Conservation (phyloP, 23 red algal genomes). For the Porphyridium purpureum region DNA sequence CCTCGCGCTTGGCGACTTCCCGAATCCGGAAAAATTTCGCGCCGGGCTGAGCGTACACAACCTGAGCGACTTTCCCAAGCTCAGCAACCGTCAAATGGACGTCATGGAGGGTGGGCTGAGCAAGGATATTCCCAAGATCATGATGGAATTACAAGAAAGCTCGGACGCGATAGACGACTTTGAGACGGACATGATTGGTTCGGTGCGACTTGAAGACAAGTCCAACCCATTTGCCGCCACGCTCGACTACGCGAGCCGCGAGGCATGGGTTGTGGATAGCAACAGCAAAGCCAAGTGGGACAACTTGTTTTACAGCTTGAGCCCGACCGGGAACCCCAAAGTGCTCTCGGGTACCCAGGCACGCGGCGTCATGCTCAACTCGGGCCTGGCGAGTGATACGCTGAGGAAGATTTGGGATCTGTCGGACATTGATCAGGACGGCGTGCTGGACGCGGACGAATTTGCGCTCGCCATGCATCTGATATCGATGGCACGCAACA, state of each 20-base stretch:
- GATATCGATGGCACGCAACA: conserved; percentile 25
- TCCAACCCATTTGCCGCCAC: conserved; percentile 37
- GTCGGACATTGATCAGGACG: conserved; percentile 57
- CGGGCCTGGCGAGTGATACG: conserved; percentile 22
- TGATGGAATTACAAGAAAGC: conserved; percentile 17
- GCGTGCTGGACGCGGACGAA: conserved; percentile 65
- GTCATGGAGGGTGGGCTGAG: conserved; percentile 35
- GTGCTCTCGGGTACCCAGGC: conserved; percentile 13
- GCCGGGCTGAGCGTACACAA: conserved; percentile 12
- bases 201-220: not conserved
- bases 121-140: conserved; percentile 33
- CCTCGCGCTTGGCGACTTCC: conserved; percentile 56
- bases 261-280: conserved; percentile 19
- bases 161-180: conserved; percentile 11
- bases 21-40: conserved; percentile 30
- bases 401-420: conserved; percentile 63
- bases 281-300: conserved; percentile 54
- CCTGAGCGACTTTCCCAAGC: conserved; percentile 18
- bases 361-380: conserved; percentile 33
- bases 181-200: not conserved
- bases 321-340: conserved; percentile 18
- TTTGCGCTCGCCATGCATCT: conserved; percentile 85
- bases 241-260: not conserved
- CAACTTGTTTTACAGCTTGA: conserved; percentile 19
- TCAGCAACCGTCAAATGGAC: conserved; percentile 29